These are phyloP conservation scores for Hypoxylon cercidicola DNA, from an alignment of 495 filamentous ascomycete species.

Conservation along the genomic window DNA sequence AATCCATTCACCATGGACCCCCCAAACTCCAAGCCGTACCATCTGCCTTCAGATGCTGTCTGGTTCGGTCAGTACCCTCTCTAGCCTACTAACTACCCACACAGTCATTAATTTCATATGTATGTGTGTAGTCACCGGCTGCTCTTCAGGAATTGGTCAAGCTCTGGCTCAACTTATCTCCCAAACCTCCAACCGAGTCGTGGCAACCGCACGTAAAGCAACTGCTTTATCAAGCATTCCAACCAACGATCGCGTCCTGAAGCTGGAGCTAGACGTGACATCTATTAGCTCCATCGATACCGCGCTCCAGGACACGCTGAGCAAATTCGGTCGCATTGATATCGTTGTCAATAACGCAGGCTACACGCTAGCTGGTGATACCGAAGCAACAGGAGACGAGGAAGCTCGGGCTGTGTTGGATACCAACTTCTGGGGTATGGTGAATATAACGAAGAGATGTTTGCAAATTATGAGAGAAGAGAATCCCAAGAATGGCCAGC, in stretches of 20 bases:
- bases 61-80: constrained; percentile 62
- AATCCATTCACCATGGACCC: constrained; percentile 40
- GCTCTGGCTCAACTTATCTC: constrained; percentile 53
- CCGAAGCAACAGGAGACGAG: constrained; percentile 56
- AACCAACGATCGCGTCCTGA: constrained; percentile 49
- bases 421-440: constrained; percentile 65
- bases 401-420: constrained; percentile 58
- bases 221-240: constrained; percentile 52
- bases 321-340: constrained; percentile 60
- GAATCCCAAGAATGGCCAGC: constrained; percentile 42
- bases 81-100: too few relatives aligned
- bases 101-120: not conserved
- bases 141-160: constrained; percentile 62
- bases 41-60: constrained; percentile 57
- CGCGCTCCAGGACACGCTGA: constrained; percentile 50
- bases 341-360: constrained; percentile 70
- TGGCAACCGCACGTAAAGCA: constrained; percentile 60
- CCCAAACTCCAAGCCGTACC: constrained; percentile 52
- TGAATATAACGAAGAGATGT: constrained; percentile 54
- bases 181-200: constrained; percentile 54
- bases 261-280: constrained; percentile 59
- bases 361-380: constrained; percentile 57
- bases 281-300: constrained; percentile 52
- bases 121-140: constrained; percentile 62
- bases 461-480: constrained; percentile 59